phyloP scores from a whole-genome alignment of 768 basidiomycete genomes.

The Phanerodontia chrysosporium region DNA sequence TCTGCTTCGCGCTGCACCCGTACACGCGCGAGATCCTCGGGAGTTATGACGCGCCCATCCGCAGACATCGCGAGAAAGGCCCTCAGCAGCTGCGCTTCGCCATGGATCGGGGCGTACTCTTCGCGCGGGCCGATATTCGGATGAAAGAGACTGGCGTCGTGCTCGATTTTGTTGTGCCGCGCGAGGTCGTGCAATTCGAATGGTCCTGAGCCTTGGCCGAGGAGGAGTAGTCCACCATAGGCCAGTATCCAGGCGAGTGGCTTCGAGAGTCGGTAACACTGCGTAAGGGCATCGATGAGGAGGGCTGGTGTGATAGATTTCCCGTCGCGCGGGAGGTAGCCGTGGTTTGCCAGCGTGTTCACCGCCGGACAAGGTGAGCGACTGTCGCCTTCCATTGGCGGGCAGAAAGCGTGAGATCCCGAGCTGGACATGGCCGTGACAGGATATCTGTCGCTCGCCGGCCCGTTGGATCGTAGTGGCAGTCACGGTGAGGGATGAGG shows the following conservation, averaged over 20 bases:
- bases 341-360: slow-evolving; percentile 55
- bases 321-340: slow-evolving; percentile 35
- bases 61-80: slow-evolving; percentile 7
- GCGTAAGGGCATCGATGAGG: slow-evolving; percentile 18
- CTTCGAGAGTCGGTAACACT: slow-evolving; percentile 19
- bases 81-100: slow-evolving; percentile 14
- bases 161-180: slow-evolving; percentile 25
- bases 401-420: slow-evolving; percentile 12
- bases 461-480: too few species aligned
- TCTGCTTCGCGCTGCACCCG: slow-evolving; percentile 50
- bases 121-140: slow-evolving; percentile 16
- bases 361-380: slow-evolving; percentile 49
- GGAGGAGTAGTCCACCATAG: slow-evolving; percentile 12
- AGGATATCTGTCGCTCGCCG: neutral
- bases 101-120: slow-evolving; percentile 17
- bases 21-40: slow-evolving; percentile 42
- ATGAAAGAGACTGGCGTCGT: slow-evolving; percentile 26
- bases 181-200: slow-evolving; percentile 21
- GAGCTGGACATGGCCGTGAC: neutral
- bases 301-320: slow-evolving; percentile 13
- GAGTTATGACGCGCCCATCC: slow-evolving; percentile 10
- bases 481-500: neutral
- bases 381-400: slow-evolving; percentile 8
- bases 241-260: slow-evolving; percentile 22
- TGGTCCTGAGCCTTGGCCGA: slow-evolving; percentile 10